These are phyloP conservation scores for Flaveria floridana DNA, from an alignment of 140 eudicot species.

Conservation along the genomic window DNA sequence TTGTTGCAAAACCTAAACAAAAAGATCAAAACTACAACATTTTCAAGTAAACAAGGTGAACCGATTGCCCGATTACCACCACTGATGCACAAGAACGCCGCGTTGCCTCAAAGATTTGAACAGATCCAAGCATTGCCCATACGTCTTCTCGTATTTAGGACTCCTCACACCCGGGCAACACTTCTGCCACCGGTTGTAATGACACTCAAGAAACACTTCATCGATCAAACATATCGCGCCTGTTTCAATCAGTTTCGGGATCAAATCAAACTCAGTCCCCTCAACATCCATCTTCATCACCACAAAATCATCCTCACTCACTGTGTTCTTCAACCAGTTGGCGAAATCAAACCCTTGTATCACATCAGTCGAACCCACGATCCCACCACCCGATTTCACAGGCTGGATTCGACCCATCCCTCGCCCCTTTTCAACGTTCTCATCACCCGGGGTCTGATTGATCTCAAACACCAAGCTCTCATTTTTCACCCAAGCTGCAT, in stretches of 20 bases:
- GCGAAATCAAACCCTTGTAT: conserved; percentile 93
- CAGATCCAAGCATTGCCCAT: conserved; percentile 73
- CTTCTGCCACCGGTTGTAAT: conserved; percentile 96
- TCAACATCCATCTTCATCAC: conserved; percentile 99
- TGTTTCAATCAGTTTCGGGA: conserved; percentile 74
- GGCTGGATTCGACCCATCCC: conserved; percentile 98
- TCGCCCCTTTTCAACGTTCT: conserved; percentile 54
- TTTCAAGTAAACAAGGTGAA: conserved; percentile 22
- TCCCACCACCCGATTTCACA: conserved; percentile 44
- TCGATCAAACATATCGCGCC: conserved; percentile 93
- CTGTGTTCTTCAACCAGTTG: conserved; percentile 70
- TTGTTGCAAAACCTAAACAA: background rate
- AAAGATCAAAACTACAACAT: conserved; percentile 26
- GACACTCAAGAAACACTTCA: conserved; percentile 92
- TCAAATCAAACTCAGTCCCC: conserved; percentile 95
- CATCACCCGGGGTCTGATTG: conserved; percentile 69
- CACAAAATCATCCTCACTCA: conserved; percentile 68
- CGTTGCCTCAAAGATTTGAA: conserved; percentile 66
- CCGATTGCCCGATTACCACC: conserved; percentile 62
- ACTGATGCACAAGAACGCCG: conserved; percentile 98
- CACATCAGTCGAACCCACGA: conserved; percentile 53
- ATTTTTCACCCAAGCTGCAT: conserved; percentile 93
- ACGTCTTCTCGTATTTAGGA: conserved; percentile 71
- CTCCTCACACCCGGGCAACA: conserved; percentile 95
- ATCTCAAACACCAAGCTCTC: conserved; percentile 83